Evolutionary conservation across 805 yeast genomes (phyloP).

Genomic region (Ogataea wickerhamii): DNA sequence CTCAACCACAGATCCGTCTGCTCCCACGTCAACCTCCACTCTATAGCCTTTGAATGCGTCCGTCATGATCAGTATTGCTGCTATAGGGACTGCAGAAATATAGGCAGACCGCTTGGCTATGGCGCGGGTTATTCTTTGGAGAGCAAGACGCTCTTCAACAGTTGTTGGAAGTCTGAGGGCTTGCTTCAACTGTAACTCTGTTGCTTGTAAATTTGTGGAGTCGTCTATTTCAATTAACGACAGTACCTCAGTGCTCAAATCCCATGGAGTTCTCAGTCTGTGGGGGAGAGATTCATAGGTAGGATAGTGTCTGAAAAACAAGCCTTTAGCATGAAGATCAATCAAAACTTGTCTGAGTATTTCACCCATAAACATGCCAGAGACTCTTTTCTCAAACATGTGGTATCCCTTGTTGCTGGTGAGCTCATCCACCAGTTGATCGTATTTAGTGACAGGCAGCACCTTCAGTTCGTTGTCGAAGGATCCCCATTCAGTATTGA

Average conservation of each 20-base stretch:
- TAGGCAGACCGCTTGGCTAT: conserved; percentile 87
- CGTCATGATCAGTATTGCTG: conserved; percentile 70
- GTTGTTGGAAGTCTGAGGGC: conserved; percentile 68
- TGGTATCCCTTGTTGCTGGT: conserved; percentile 86
- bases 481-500: conserved; percentile 98
- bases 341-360: conserved; percentile 68
- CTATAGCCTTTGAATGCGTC: conserved; percentile 64
- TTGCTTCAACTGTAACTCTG: conserved; percentile 65
- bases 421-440: conserved; percentile 60
- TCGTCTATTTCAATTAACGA: conserved; percentile 85
- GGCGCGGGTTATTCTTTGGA: conserved; percentile 72
- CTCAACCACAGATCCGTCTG: conserved; percentile 93
- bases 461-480: conserved; percentile 79
- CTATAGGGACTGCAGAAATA: conserved; percentile 83
- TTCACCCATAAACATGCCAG: conserved; percentile 94
- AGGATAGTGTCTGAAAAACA: conserved; percentile 55
- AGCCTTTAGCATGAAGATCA: conserved; percentile 58
- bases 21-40: conserved; percentile 81
- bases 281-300: conserved; percentile 47
- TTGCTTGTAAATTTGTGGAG: conserved; percentile 64
- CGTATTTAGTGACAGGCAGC: conserved; percentile 78
- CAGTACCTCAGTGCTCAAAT: conserved; percentile 75
- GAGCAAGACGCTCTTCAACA: conserved; percentile 64
- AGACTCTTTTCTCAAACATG: conserved; percentile 86
- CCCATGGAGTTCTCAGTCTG: conserved; percentile 72